phyloP scores from a whole-genome alignment of 2,329 filamentous ascomycete genomes.

The Neofusicoccum umdonicola region DNA sequence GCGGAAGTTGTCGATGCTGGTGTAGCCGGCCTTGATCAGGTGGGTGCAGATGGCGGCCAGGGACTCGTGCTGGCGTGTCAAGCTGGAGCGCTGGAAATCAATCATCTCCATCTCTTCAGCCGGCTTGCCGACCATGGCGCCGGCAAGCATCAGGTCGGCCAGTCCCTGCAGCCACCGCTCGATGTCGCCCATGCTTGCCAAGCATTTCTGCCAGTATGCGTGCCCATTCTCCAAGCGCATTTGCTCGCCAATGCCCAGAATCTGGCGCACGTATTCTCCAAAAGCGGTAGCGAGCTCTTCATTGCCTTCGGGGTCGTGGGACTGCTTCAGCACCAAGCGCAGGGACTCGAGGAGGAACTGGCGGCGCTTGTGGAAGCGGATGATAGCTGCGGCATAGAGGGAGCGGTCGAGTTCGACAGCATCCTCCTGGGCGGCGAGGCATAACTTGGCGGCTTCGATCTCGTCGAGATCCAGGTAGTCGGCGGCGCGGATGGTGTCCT shows the following conservation, averaged over 20 bases:
- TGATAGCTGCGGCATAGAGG: slow-evolving; percentile 73
- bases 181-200: slow-evolving; percentile 72
- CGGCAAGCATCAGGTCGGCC: slow-evolving; percentile 71
- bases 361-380: slow-evolving; percentile 83
- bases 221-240: slow-evolving; percentile 53
- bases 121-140: slow-evolving; percentile 68
- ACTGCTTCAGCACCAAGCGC: slow-evolving; percentile 72
- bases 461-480: slow-evolving; percentile 92
- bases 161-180: slow-evolving; percentile 74
- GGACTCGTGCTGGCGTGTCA: slow-evolving; percentile 86
- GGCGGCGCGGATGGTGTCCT: slow-evolving; percentile 75
- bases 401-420: slow-evolving; percentile 67
- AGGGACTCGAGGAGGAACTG: slow-evolving; percentile 81
- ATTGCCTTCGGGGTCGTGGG: slow-evolving; percentile 39
- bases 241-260: slow-evolving; percentile 52
- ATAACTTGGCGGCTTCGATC: slow-evolving; percentile 72
- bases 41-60: slow-evolving; percentile 77
- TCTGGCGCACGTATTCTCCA: slow-evolving; percentile 41
- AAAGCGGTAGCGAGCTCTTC: slow-evolving; percentile 26
- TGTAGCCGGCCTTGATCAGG: slow-evolving; percentile 73
- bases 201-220: slow-evolving; percentile 70
- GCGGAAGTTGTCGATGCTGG: slow-evolving; percentile 69
- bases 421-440: slow-evolving; percentile 71
- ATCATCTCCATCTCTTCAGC: slow-evolving; percentile 65
- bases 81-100: slow-evolving; percentile 74